Evolutionary conservation across 805 yeast species (phyloP), one percentile per base, ranked within the genome.

Genomic region (Nakazawaea populi): DNA sequence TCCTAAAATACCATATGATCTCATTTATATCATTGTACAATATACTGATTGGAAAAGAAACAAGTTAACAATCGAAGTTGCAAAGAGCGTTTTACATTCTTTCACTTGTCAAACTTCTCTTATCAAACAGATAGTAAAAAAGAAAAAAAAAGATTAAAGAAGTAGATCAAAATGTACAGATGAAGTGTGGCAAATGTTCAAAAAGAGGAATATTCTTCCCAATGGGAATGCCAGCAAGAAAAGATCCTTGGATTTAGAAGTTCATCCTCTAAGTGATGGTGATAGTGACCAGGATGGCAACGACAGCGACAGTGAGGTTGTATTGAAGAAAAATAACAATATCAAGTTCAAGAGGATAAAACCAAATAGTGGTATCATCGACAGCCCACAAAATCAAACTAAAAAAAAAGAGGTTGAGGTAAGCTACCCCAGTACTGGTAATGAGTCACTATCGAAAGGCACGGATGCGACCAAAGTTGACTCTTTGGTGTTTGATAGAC

Each of bases 141-240:
- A 18, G 24, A 18, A 18, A 18, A 18, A 18, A 18, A 18, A 18
- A 18, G 3, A 18, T 2, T 18, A 18, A 18, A 18, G 24, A 18
- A 18, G 24, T 18, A 18, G 24, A 18, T 18, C 24, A 18, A 18
- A 18, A 18, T 18, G 24, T 18, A 18, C 24, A 18, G 24, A 18
- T 18, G 24, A 18, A 18, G 24, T 18, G 24, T 18, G 24, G 24
- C 24, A 35, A 8, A 72, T 72, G 77, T 72, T 72, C 61, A 72
- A 71, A 56, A 72, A 70, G 55, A 58, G 77, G 44, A 54, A 35
- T 24, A 52, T 65, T 49, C 50, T 41, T 27, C 24, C 40, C 5
- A 48, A 45, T 8, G 28, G 40, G 4, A 49, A 45, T 8, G 12
- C 42, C 29, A 48, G 11, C 10, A 18, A 43, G 44, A 42, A 43